Base-by-base conservation (phyloP, 2,329 filamentous ascomycete genomes). In the Aspergillus quadricinctus region DNA sequence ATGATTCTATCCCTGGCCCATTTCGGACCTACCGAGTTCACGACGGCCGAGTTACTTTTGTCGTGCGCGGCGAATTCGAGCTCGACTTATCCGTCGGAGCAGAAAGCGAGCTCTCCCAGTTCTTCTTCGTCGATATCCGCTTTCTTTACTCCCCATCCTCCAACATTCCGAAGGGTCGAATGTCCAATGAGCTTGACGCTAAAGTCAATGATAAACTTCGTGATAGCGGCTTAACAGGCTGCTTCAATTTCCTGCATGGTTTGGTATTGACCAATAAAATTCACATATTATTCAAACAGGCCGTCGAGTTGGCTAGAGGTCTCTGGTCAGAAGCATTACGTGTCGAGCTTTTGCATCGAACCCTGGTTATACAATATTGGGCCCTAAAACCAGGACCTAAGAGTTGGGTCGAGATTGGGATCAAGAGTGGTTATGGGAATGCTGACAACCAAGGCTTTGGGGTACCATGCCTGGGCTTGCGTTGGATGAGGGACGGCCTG, bases 311-410 rank as follows among this genome's bases (percentile, higher is more conserved):
- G 56, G 81, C 82, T 54, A 83, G 82, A 56, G 83, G 82, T 3
- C 83, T 85, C 31, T 97, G 94, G 93, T 85, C 87, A 31, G 87
- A 90, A 54, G 86, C 87, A 35, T 72, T 97, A 48, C 85, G 84
- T 65, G 82, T 96, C 17, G 90, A 97, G 69, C 81, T 87, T 28
- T 80, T 96, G 40, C 89, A 94, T 69, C 84, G 94, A 58, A 88
- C 88, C 28, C 78, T 99, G 56, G 85, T 92, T 9, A 83, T 99
- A 35, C 92, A 97, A 67, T 99, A 99, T 74, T 99, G 94, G 94
- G 80, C 83, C 17, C 82, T 83, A 51, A 84, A 86, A 64, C 80
- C 82, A 55, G 84, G 84, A 0, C 80, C 83, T 17, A 96, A 95
- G 77, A 96, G 87, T 70, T 99, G 94, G 93, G 80, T 99, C 49